Percentiles rank a stretch among this genome's conserved stretches.
phyloP scores from a whole-genome alignment of 2,329 filamentous ascomycete species.

The Ophioceras dolichostomum region DNA sequence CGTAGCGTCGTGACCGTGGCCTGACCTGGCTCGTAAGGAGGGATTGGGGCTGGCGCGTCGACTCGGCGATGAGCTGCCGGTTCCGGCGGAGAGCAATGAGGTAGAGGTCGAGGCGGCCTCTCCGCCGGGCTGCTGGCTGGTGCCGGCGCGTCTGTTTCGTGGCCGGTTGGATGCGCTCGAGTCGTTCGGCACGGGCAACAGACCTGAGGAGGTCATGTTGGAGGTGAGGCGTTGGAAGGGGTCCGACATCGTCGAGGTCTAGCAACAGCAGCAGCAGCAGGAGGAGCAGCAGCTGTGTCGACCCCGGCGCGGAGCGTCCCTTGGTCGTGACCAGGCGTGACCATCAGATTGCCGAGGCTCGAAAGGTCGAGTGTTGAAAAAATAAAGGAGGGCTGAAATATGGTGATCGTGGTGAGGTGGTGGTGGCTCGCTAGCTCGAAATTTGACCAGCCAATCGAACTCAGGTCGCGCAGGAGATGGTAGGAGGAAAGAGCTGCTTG shows the following conservation, averaged over 20 bases:
- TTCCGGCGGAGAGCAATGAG: slow-evolving; percentile 13
- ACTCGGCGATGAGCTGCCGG: slow-evolving; percentile 18
- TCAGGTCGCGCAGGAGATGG: too few relatives aligned
- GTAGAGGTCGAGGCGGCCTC: slow-evolving; percentile 13
- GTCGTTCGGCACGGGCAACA: background rate
- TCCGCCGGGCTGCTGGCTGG: slow-evolving; percentile 14
- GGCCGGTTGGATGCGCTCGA: slow-evolving; percentile 20
- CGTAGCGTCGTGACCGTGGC: background rate
- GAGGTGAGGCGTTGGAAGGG: background rate
- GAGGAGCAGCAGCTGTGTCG: slow-evolving; percentile 2
- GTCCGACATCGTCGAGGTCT: background rate
- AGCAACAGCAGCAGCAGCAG: too few relatives aligned
- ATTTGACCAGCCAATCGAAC: too few relatives aligned
- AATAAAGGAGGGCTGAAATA: too few relatives aligned
- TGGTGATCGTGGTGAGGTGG: too few relatives aligned
- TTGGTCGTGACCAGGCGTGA: slow-evolving; percentile 1
- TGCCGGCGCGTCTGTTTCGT: slow-evolving; percentile 35
- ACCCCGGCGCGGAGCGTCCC: slow-evolving; percentile 1
- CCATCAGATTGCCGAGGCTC: slow-evolving; percentile 3
- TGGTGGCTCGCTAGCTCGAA: too few relatives aligned
- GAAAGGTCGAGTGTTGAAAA: too few relatives aligned
- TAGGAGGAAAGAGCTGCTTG: too few relatives aligned
- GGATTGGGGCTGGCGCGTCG: slow-evolving; percentile 36
- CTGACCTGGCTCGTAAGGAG: slow-evolving; percentile 4
- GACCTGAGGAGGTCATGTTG: slow-evolving; percentile 1